Evolutionary conservation across 176 grass and related monocot species (phyloP).

Genomic region (Themeda triandra): DNA sequence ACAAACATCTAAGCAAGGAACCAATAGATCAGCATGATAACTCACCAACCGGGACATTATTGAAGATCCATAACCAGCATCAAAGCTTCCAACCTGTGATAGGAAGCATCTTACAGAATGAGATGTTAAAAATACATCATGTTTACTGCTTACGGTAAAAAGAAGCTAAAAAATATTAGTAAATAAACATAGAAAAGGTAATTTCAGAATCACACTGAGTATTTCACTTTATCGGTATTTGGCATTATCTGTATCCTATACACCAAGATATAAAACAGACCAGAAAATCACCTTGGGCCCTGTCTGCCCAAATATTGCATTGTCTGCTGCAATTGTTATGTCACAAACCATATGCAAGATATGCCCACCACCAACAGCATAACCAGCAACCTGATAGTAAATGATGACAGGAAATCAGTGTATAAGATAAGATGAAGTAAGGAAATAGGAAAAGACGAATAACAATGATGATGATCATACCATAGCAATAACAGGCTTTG

Average conservation of each 20-base stretch:
- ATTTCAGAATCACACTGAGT: neutral
- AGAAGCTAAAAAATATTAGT: neutral
- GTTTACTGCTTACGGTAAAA: neutral
- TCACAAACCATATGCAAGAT: conserved; percentile 94
- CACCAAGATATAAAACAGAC: neutral
- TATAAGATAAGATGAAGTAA: neutral
- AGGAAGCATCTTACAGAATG: neutral
- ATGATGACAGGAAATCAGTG: neutral
- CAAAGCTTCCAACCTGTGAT: conserved; percentile 85
- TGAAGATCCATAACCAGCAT: conserved; percentile 92
- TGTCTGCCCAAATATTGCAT: conserved; percentile 91
- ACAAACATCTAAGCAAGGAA: neutral
- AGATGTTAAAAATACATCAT: neutral
- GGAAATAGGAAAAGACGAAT: neutral
- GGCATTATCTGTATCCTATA: neutral
- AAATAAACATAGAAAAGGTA: neutral
- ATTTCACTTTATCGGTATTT: neutral
- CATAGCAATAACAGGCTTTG: conserved; percentile 94
- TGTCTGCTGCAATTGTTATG: conserved; percentile 85
- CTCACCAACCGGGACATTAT: conserved; percentile 96
- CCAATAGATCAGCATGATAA: neutral
- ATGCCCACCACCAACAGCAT: conserved; percentile 89
- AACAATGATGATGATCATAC: conserved; percentile 27
- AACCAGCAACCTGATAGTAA: conserved; percentile 71
- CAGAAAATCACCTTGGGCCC: conserved; percentile 66